These are phyloP conservation scores for Teunomyces barrocoloradensis DNA, from an alignment of 805 yeast species.

Conservation along the genomic window DNA sequence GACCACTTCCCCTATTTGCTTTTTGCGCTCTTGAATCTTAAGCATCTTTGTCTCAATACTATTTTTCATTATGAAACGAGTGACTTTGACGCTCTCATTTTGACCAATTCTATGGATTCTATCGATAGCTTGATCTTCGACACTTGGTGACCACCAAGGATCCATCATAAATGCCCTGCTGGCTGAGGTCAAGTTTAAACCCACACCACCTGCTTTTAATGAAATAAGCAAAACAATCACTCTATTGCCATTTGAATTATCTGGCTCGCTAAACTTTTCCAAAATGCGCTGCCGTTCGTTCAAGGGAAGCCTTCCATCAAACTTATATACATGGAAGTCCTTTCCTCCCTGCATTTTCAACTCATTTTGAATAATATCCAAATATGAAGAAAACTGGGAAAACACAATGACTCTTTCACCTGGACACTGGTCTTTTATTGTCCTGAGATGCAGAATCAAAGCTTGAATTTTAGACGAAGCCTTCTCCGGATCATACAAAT, in stretches of 20 bases:
- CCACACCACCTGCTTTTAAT: constrained; percentile 93
- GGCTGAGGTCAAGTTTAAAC: constrained; percentile 82
- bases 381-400: constrained; percentile 82
- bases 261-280: constrained; percentile 45
- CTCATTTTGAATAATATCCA: constrained; percentile 71
- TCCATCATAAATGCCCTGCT: constrained; percentile 87
- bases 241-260: constrained; percentile 24
- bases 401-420: constrained; percentile 81
- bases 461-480: constrained; percentile 76
- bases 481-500: constrained; percentile 47
- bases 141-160: constrained; percentile 96
- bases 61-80: constrained; percentile 75
- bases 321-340: constrained; percentile 59
- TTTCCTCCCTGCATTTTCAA: constrained; percentile 37
- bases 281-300: constrained; percentile 63
- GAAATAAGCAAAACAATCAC: constrained; percentile 63
- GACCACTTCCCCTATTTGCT: constrained; percentile 76
- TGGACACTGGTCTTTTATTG: constrained; percentile 52
- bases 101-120: constrained; percentile 92
- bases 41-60: constrained; percentile 89
- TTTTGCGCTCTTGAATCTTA: constrained; percentile 79
- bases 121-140: constrained; percentile 89
- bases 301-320: constrained; percentile 78
- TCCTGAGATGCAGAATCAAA: constrained; percentile 55
- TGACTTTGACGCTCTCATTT: constrained; percentile 63